phyloP scores from a whole-genome alignment of 805 yeast species.

The Candida krabiensis region DNA sequence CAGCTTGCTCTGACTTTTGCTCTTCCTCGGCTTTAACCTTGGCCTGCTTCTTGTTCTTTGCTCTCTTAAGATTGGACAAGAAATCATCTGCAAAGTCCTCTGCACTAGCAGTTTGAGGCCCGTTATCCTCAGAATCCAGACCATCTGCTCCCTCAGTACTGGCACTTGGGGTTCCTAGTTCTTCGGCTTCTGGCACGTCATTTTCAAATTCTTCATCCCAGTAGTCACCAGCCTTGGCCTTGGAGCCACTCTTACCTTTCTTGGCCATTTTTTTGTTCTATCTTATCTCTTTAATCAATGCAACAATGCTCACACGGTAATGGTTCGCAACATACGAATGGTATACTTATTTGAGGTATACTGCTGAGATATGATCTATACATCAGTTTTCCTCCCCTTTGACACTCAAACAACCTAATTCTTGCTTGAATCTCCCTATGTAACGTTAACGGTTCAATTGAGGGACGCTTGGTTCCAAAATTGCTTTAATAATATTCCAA shows the following conservation, averaged over 20 bases:
- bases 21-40: conserved; percentile 64
- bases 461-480: too few relatives aligned
- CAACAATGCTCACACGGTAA: not conserved
- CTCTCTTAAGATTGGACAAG: conserved; percentile 77
- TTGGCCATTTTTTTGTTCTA: conserved; percentile 43
- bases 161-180: conserved; percentile 41
- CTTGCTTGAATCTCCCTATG: too few relatives aligned
- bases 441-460: too few relatives aligned
- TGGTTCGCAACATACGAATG: conserved; percentile 17
- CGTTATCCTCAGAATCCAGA: conserved; percentile 25
- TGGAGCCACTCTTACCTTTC: conserved; percentile 62
- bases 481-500: too few relatives aligned
- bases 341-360: conserved; percentile 3
- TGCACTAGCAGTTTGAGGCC: conserved; percentile 34
- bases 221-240: conserved; percentile 68
- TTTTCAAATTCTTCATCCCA: conserved; percentile 76
- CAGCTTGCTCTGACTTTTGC: conserved; percentile 33
- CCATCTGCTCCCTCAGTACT: too few relatives aligned
- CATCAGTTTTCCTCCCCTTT: conserved; percentile 11
- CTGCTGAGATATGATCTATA: conserved; percentile 7
- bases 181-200: conserved; percentile 54
- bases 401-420: not conserved
- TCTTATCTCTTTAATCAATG: conserved; percentile 7
- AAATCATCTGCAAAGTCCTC: conserved; percentile 64
- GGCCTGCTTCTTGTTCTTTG: conserved; percentile 74